A percentile compares a stretch with the other conserved stretches of the same genome.
Conservation (phyloP, 2,329 filamentous ascomycete genomes). For the Cytospora mali region DNA sequence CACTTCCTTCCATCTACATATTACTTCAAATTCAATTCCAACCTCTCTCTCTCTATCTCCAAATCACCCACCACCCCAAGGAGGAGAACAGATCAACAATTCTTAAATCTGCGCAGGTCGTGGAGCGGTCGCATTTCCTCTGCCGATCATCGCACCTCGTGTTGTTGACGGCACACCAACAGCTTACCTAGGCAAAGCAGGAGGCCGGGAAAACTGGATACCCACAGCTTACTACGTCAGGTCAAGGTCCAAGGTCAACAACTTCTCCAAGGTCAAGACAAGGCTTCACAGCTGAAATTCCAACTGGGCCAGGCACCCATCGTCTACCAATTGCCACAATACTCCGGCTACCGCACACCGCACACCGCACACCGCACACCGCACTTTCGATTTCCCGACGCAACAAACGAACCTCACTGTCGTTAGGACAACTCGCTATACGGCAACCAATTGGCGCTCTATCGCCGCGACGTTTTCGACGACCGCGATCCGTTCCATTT, state of each 20-base stretch:
- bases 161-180: not conserved
- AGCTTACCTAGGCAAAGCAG: not conserved
- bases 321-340: too few relatives aligned
- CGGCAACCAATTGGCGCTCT: not conserved
- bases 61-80: not conserved
- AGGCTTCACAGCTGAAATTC: not conserved
- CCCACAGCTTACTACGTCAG: conserved; percentile 1
- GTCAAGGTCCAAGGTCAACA: not conserved
- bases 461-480: not conserved
- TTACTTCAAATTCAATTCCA: not conserved
- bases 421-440: not conserved
- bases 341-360: too few relatives aligned
- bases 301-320: too few relatives aligned
- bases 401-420: not conserved
- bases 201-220: conserved; percentile 2
- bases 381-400: not conserved
- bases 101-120: not conserved
- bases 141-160: conserved; percentile 1
- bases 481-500: conserved; percentile 1
- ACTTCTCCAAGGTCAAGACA: conserved; percentile 6
- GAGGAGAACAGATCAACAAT: not conserved
- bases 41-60: too few relatives aligned
- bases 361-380: too few relatives aligned
- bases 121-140: not conserved
- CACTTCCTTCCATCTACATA: not conserved